A percentile compares a stretch with the other conserved stretches of the same genome.
Evolutionary conservation across 352 stramenopile genomes (phyloP).

Genomic region (Pythium utonaiense): DNA sequence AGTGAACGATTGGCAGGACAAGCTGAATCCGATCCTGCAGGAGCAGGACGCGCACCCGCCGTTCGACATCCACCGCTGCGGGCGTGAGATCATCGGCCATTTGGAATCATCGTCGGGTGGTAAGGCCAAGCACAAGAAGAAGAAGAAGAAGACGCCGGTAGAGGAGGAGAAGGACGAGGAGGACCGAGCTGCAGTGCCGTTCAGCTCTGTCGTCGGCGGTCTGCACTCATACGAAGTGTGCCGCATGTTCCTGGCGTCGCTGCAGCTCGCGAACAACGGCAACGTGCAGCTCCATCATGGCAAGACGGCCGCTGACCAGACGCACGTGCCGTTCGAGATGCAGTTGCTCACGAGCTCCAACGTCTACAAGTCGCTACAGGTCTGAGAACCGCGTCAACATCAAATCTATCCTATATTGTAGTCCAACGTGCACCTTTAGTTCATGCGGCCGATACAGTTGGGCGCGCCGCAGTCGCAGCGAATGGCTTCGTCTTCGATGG

Average conservation of each 20-base stretch:
- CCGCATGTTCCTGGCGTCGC: slow-evolving; percentile 87
- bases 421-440: slow-evolving; percentile 46
- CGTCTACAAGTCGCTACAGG: slow-evolving; percentile 55
- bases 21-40: slow-evolving; percentile 62
- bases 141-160: slow-evolving; percentile 30
- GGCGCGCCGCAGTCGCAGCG: slow-evolving; percentile 91
- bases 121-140: slow-evolving; percentile 19
- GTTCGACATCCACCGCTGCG: slow-evolving; percentile 78
- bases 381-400: not conserved
- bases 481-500: slow-evolving; percentile 94
- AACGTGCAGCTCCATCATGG: slow-evolving; percentile 83
- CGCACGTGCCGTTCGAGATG: slow-evolving; percentile 63
- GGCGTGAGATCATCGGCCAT: slow-evolving; percentile 51
- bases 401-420: slow-evolving; percentile 14
- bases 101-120: slow-evolving; percentile 31
- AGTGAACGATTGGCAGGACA: slow-evolving; percentile 77
- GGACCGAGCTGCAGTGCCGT: slow-evolving; percentile 30
- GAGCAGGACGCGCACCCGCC: slow-evolving; percentile 59
- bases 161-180: slow-evolving; percentile 9
- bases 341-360: slow-evolving; percentile 56
- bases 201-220: slow-evolving; percentile 52
- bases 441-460: slow-evolving; percentile 95
- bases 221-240: slow-evolving; percentile 78
- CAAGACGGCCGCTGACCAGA: slow-evolving; percentile 54
- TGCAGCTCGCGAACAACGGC: slow-evolving; percentile 90